Conservation (phyloP, 2,329 filamentous ascomycete genomes). For the Fusarium equiseti region DNA sequence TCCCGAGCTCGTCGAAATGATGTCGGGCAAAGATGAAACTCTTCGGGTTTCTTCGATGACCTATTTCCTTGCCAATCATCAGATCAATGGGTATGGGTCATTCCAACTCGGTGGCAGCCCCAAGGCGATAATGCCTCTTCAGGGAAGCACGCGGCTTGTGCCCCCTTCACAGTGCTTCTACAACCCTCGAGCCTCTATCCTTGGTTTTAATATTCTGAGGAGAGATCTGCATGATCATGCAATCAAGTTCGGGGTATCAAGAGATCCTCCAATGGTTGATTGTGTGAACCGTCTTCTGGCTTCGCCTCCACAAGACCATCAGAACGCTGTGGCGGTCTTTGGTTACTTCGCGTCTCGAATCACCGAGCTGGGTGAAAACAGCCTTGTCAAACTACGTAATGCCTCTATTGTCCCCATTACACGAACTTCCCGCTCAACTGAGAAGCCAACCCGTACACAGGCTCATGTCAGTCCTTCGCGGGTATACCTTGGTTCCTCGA, state of each 20-base stretch:
- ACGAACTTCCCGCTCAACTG: slow-evolving; percentile 52
- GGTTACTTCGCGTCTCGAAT: slow-evolving; percentile 85
- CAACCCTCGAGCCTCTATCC: slow-evolving; percentile 78
- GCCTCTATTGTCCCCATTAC: slow-evolving; percentile 79
- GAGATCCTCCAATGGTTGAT: slow-evolving; percentile 81
- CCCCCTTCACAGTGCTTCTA: slow-evolving; percentile 83
- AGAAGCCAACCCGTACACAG: slow-evolving; percentile 54
- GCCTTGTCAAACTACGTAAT: slow-evolving; percentile 70
- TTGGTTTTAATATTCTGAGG: slow-evolving; percentile 84
- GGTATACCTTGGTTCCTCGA: slow-evolving; percentile 82
- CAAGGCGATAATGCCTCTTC: slow-evolving; percentile 77
- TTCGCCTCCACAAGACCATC: slow-evolving; percentile 75
- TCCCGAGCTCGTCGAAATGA: slow-evolving; percentile 80
- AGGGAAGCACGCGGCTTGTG: slow-evolving; percentile 76
- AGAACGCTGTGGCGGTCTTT: slow-evolving; percentile 79
- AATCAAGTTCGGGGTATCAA: slow-evolving; percentile 84
- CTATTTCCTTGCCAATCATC: slow-evolving; percentile 86
- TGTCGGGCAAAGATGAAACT: slow-evolving; percentile 70
- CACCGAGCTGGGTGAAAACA: slow-evolving; percentile 75
- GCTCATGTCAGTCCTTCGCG: slow-evolving; percentile 72
- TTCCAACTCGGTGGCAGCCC: slow-evolving; percentile 69
- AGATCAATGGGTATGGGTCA: slow-evolving; percentile 78
- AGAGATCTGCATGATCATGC: slow-evolving; percentile 84
- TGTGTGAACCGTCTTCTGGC: slow-evolving; percentile 81
- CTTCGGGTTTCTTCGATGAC: slow-evolving; percentile 78